A percentile compares a stretch with the other conserved stretches of the same genome.
phyloP scores from a whole-genome alignment of 495 filamentous ascomycete species.

The Penicillium robsamsonii region DNA sequence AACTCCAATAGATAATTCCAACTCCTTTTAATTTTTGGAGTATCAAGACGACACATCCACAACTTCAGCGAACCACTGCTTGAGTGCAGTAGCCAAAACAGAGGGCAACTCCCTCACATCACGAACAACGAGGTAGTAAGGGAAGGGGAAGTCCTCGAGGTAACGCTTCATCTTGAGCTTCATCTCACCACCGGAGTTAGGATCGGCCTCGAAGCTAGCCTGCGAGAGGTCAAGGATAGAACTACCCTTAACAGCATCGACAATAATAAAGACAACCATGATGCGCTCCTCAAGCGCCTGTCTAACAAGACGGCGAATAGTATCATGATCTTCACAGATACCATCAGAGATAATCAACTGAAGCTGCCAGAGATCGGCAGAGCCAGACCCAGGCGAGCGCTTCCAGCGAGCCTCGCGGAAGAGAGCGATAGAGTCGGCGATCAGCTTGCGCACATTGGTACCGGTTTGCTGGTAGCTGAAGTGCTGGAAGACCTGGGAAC shows the following conservation, averaged over 20 bases:
- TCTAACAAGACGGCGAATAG: slow-evolving; percentile 73
- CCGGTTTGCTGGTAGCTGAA: slow-evolving; percentile 82
- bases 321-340: slow-evolving; percentile 85
- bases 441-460: slow-evolving; percentile 79
- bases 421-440: slow-evolving; percentile 71
- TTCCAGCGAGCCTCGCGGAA: slow-evolving; percentile 74
- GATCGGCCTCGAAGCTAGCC: slow-evolving; percentile 70
- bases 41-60: slow-evolving; percentile 54
- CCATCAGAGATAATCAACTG: slow-evolving; percentile 91
- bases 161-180: slow-evolving; percentile 80
- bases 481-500: slow-evolving; percentile 73
- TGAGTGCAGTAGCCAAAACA: slow-evolving; percentile 81
- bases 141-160: slow-evolving; percentile 92
- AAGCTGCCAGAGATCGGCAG: slow-evolving; percentile 91
- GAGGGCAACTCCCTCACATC: slow-evolving; percentile 87
- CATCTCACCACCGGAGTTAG: slow-evolving; percentile 52
- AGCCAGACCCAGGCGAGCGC: slow-evolving; percentile 50
- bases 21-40: slow-evolving; percentile 15
- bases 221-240: slow-evolving; percentile 79
- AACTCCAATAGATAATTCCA: slow-evolving; percentile 17
- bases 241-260: slow-evolving; percentile 70
- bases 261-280: slow-evolving; percentile 97
- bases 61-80: slow-evolving; percentile 97
- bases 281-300: slow-evolving; percentile 89
- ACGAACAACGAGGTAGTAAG: slow-evolving; percentile 90